phyloP scores from a whole-genome alignment of 2,329 filamentous ascomycete genomes.

The Xylariaceae sp. region DNA sequence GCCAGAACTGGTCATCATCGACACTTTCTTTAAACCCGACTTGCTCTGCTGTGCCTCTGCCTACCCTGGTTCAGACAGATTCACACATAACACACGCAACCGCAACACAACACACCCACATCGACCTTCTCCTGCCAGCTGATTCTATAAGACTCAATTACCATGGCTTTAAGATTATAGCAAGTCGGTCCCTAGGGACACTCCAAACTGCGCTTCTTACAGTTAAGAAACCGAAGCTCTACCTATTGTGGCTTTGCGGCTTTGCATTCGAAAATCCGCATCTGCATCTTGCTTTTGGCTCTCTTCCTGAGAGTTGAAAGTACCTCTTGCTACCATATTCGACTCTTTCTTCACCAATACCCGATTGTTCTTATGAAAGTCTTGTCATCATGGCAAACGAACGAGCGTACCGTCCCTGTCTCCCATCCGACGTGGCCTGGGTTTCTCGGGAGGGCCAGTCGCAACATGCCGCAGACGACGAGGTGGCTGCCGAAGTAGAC shows the following conservation, averaged over 20 bases:
- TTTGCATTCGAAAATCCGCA: not conserved
- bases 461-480: conserved; percentile 46
- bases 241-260: conserved; percentile 7
- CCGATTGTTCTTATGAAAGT: conserved; percentile 4
- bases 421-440: conserved; percentile 44
- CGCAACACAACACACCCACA: too few species aligned
- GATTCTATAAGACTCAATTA: conserved; percentile 8
- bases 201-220: conserved; percentile 24
- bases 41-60: conserved; percentile 12
- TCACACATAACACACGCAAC: too few species aligned
- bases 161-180: conserved; percentile 33
- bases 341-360: conserved; percentile 2
- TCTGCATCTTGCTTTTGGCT: too few species aligned
- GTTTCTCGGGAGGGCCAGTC: conserved; percentile 39
- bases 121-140: conserved; percentile 6
- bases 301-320: too few species aligned
- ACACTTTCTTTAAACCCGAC: conserved; percentile 7
- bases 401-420: conserved; percentile 34
- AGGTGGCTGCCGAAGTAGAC: conserved; percentile 70
- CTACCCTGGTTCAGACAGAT: too few species aligned
- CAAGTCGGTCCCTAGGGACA: conserved; percentile 39
- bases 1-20: conserved; percentile 5
- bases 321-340: not conserved
- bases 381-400: conserved; percentile 33
- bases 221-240: conserved; percentile 21